phyloP scores from a whole-genome alignment of 495 filamentous ascomycete species.

The Lasiosphaeris hirsuta region DNA sequence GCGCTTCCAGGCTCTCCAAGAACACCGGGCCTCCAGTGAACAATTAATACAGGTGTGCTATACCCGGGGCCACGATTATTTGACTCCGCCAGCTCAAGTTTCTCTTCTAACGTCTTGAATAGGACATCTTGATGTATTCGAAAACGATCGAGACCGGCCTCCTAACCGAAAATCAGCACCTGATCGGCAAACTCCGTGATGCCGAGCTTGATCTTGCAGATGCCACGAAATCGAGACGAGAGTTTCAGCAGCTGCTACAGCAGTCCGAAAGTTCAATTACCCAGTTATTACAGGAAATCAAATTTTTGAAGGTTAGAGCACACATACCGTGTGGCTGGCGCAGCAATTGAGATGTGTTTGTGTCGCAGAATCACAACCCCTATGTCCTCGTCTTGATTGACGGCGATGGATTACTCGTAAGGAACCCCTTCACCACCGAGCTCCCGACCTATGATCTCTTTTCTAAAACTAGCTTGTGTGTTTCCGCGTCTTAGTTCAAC shows the following conservation, averaged over 20 bases:
- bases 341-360: conserved; percentile 20
- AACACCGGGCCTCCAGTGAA: conserved; percentile 8
- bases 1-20: no score
- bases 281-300: conserved; percentile 28
- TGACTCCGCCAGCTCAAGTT: background rate
- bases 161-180: conserved; percentile 34
- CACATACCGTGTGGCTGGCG: conserved; percentile 1
- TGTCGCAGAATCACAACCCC: conserved; percentile 63
- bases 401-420: conserved; percentile 69
- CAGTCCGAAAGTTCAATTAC: conserved; percentile 27
- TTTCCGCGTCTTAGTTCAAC: conserved; percentile 51
- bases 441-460: conserved; percentile 5
- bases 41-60: conserved; percentile 36
- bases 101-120: conserved; percentile 11
- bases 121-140: conserved; percentile 45
- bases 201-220: conserved; percentile 42
- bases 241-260: conserved; percentile 42
- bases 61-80: background rate
- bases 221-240: conserved; percentile 36
- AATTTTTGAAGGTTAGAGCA: conserved; percentile 37
- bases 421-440: conserved; percentile 17
- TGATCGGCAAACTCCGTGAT: conserved; percentile 34
- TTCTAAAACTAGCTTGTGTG: conserved; percentile 7
- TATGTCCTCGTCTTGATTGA: conserved; percentile 76
- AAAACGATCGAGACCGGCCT: conserved; percentile 33